These are phyloP conservation scores for Lumnitzera littorea DNA, from an alignment of 345 rosid genomes.

Conservation along the genomic window DNA sequence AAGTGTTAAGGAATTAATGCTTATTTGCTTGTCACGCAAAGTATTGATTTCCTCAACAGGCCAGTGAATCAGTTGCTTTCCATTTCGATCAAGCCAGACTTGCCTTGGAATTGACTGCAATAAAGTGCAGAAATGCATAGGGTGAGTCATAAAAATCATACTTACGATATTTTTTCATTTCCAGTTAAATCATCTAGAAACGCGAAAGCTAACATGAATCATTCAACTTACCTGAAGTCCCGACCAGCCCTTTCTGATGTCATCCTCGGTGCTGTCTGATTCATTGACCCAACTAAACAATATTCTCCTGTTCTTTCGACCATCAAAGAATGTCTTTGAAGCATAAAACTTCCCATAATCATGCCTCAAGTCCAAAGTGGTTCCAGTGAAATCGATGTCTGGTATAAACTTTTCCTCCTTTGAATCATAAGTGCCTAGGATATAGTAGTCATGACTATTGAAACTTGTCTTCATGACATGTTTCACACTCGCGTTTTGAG, in stretches of 20 bases:
- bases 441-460: constrained; percentile 39
- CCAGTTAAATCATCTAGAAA: too few relatives aligned
- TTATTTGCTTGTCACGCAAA: constrained; percentile 27
- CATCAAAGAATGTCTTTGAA: constrained; percentile 59
- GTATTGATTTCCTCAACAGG: constrained; percentile 53
- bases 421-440: constrained; percentile 41
- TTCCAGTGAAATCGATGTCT: constrained; percentile 31
- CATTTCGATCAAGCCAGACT: constrained; percentile 42
- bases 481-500: constrained; percentile 21
- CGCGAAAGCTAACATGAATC: neutral
- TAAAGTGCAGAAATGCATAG: neutral
- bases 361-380: constrained; percentile 35
- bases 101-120: constrained; percentile 54
- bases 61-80: constrained; percentile 56
- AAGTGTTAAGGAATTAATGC: constrained; percentile 13
- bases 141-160: too few relatives aligned
- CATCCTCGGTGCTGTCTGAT: constrained; percentile 44
- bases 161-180: too few relatives aligned
- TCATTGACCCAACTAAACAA: constrained; percentile 59
- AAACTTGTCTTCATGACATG: constrained; percentile 57
- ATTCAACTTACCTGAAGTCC: constrained; percentile 47
- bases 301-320: constrained; percentile 45
- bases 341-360: constrained; percentile 68
- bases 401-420: constrained; percentile 28
- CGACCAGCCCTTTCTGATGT: constrained; percentile 56